Percentiles rank a stretch among this genome's conserved stretches.
These are phyloP conservation scores for Carex myosuroides DNA, from an alignment of 176 grass and related monocot genomes.

Conservation along the genomic window DNA sequence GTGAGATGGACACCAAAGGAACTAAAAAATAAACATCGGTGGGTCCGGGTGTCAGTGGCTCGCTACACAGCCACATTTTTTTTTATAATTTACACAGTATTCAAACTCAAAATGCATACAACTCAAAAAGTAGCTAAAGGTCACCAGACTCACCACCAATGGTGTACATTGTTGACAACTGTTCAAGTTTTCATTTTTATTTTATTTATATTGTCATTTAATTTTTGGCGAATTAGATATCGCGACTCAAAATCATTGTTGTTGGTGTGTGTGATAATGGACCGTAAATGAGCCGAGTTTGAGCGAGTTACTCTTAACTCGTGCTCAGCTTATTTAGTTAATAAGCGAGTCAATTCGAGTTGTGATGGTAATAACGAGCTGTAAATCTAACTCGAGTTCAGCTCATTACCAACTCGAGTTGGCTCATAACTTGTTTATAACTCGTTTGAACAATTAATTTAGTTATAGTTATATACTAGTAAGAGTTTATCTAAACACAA, in stretches of 20 bases:
- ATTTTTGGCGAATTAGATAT: not conserved
- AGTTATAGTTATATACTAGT: no score
- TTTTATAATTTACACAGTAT: not conserved
- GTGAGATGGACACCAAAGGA: not conserved
- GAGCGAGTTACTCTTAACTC: no score
- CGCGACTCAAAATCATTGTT: not conserved
- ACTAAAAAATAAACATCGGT: not conserved
- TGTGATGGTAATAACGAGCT: no score
- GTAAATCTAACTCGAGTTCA: no score
- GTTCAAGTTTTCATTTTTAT: not conserved
- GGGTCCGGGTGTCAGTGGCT: not conserved
- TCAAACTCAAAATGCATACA: conserved; percentile 1
- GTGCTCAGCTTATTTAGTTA: no score
- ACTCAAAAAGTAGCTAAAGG: not conserved
- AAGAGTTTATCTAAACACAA: no score
- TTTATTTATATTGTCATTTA: not conserved
- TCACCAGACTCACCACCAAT: conserved; percentile 11
- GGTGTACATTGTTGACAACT: not conserved
- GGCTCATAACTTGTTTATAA: no score
- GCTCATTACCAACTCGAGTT: no score
- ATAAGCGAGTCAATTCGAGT: no score
- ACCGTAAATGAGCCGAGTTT: no score
- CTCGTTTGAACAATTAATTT: no score
- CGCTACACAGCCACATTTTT: not conserved
- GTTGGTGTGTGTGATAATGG: not conserved